Evolutionary conservation across 2,329 filamentous ascomycete genomes (phyloP).

Genomic region (Botrytis tulipae): DNA sequence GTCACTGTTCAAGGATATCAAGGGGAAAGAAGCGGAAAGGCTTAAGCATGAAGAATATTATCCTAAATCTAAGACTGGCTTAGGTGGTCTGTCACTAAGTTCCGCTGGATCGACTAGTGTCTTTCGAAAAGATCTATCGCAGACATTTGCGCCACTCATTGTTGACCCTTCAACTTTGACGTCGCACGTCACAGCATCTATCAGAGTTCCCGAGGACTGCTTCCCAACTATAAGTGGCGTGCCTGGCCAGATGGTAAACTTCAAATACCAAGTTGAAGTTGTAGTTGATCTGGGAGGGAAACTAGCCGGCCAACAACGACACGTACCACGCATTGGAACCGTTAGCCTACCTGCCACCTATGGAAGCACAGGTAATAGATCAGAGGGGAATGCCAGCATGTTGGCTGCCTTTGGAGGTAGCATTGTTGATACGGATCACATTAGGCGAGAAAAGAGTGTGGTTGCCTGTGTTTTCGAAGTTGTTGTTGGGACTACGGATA

Average conservation of each 20-base stretch:
- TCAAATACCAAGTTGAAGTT: conserved; percentile 91
- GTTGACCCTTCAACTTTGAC: conserved; percentile 78
- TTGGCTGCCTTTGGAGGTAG: conserved; percentile 59
- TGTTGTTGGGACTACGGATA: conserved; percentile 82
- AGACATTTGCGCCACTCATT: conserved; percentile 83
- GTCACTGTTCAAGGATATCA: conserved; percentile 48
- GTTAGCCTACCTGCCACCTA: conserved; percentile 31
- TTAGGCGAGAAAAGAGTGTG: conserved; percentile 89
- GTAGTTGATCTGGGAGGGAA: conserved; percentile 90
- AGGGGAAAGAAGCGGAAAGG: conserved; percentile 64
- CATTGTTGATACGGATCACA: conserved; percentile 82
- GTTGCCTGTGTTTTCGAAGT: conserved; percentile 84
- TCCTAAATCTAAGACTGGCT: conserved; percentile 80
- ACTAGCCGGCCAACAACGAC: conserved; percentile 62
- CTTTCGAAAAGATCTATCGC: conserved; percentile 93
- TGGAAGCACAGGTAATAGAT: conserved; percentile 26
- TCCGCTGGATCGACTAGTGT: conserved; percentile 84
- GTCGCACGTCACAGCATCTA: conserved; percentile 75
- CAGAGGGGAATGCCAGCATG: conserved; percentile 43
- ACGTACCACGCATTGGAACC: conserved; percentile 37
- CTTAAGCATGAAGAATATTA: conserved; percentile 74
- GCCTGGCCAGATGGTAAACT: conserved; percentile 90
- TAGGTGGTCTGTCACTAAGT: conserved; percentile 81
- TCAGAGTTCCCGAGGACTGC: conserved; percentile 83
- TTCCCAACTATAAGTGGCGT: conserved; percentile 91